Base-by-base conservation (phyloP, 495 filamentous ascomycete species). In the Penicillium robsamsonii region DNA sequence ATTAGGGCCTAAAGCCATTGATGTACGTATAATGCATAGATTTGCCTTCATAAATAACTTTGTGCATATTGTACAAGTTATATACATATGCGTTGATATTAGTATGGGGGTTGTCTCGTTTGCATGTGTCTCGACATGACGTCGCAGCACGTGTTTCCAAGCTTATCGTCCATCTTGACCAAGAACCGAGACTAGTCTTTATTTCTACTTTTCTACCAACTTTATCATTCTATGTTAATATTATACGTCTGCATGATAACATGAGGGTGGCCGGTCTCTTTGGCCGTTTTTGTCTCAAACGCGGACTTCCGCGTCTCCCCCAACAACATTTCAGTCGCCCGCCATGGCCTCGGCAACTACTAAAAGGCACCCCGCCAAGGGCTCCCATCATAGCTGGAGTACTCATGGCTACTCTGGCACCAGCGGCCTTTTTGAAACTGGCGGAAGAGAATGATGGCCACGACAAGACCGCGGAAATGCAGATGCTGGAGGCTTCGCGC, bases 401-500 rank as follows among this genome's bases (percentile, higher is more conserved):
- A 29, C 61, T 86, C 18, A 66, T 82, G 48, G 79, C 77, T 5
- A 73, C 79, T 4, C 67, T 90, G 47, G 81, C 76, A 22, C 86
- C 86, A 3, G 81, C 76, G 13, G 88, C 84, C 4, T 96, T 97
- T 64, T 78, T 96, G 35, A 74, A 82, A 57, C 65, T 96, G 24
- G 84, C 84, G 2, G 88, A 91, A 64, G 73, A 84, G 55, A 80
- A 84, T 27, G 78, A 86, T 63, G 72, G 63, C 38, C 77, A 81
- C 50, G 84, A 84, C 27, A 83, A 85, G 61, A 95, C 91, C 4
- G 79, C 80, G 31, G 92, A 97, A 72, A 79, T 81, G 74, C 86
- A 89, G 55, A 96, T 96, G 91, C 82, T 96, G 20, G 82, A 90
- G 64, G 84, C 79, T 5, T 96, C 92, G 30, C 77, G 87, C 41